Evolutionary conservation across 768 basidiomycete genomes (phyloP).

Genomic region (Cystobasidium ongulense): DNA sequence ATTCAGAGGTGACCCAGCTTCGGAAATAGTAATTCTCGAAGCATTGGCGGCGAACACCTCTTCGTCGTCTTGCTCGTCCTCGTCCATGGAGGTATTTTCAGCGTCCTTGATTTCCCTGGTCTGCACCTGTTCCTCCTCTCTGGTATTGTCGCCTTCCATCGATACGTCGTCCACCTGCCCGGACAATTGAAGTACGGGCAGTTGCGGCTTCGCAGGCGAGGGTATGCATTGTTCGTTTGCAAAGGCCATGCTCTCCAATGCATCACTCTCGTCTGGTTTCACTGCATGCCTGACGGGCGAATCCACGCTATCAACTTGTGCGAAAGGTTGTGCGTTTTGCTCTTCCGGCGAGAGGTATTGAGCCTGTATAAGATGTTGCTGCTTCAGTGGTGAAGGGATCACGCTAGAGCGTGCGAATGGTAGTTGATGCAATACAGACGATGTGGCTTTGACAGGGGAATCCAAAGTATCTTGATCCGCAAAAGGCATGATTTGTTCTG

Average conservation of each 20-base stretch:
- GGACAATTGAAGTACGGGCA: not conserved
- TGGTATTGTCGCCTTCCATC: too few species aligned
- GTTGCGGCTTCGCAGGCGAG: not conserved
- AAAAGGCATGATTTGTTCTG: not conserved
- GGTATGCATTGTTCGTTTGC: not conserved
- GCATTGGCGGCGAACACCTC: not conserved
- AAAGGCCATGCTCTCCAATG: not conserved
- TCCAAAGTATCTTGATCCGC: not conserved
- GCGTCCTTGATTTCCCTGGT: too few species aligned
- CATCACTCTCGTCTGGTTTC: not conserved
- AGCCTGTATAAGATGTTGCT: not conserved
- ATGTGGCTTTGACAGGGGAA: not conserved
- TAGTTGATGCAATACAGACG: not conserved
- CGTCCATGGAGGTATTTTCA: not conserved
- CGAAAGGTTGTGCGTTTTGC: not conserved
- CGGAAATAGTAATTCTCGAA: not conserved
- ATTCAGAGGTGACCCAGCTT: not conserved
- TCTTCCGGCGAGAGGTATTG: too few species aligned
- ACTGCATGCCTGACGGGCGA: not conserved
- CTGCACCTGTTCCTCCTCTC: not conserved
- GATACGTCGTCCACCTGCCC: too few species aligned
- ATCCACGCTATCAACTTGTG: not conserved
- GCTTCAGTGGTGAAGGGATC: not conserved
- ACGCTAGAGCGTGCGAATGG: not conserved
- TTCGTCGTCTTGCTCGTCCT: not conserved